Conservation (phyloP, 176 grass and related monocot species). For the Eragrostis nindensis region DNA sequence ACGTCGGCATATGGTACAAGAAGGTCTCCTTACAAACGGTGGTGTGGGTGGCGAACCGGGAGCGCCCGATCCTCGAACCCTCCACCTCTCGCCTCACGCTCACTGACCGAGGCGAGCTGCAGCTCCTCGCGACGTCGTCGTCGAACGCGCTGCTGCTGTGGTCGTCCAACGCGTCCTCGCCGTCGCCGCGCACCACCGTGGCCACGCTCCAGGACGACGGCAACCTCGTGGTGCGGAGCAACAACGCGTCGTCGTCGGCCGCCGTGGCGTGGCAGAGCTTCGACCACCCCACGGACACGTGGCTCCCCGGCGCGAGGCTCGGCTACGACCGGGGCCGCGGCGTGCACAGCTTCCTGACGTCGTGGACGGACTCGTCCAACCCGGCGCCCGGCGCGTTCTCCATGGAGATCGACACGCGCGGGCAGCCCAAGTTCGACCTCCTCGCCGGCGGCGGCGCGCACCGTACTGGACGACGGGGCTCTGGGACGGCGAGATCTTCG, state of each 20-base stretch:
- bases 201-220: conserved; percentile 62
- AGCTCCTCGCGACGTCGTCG: conserved; percentile 30
- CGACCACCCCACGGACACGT: conserved; percentile 74
- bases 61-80: conserved; percentile 41
- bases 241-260: not conserved
- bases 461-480: conserved; percentile 60
- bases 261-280: conserved; percentile 62
- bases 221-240: conserved; percentile 58
- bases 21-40: conserved; percentile 53
- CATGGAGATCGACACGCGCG: conserved; percentile 45
- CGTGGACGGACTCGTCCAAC: conserved; percentile 51
- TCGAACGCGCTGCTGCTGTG: conserved; percentile 31
- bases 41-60: conserved; percentile 69
- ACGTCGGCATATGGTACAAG: conserved; percentile 66
- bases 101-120: conserved; percentile 49
- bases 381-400: conserved; percentile 63
- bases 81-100: conserved; percentile 47
- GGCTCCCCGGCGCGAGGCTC: conserved; percentile 64
- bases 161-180: conserved; percentile 53
- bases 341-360: conserved; percentile 52
- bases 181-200: conserved; percentile 35
- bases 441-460: conserved; percentile 25
- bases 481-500: conserved; percentile 58
- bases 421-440: conserved; percentile 43
- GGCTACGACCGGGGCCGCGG: conserved; percentile 47